phyloP scores from a whole-genome alignment of 257 asterid species.

The Asclepias syriaca region DNA sequence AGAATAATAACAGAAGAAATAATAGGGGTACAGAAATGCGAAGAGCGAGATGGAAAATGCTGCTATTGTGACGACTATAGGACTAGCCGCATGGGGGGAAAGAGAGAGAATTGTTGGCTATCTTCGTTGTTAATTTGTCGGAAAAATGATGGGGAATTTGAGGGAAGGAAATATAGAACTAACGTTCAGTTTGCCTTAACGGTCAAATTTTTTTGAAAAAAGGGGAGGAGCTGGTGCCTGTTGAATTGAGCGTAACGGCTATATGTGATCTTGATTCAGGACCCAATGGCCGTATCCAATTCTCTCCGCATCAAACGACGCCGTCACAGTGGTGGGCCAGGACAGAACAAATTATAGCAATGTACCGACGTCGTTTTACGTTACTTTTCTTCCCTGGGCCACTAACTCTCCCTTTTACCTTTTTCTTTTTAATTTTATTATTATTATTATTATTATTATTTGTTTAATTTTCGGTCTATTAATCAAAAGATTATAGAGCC shows the following conservation, averaged over 20 bases:
- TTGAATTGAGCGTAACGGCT: slow-evolving; percentile 23
- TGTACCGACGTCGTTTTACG: neutral
- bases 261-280: neutral
- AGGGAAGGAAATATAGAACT: slow-evolving; percentile 1
- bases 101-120: neutral
- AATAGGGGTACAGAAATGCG: neutral
- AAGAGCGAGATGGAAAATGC: neutral
- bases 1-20: neutral
- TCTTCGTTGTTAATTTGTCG: slow-evolving; percentile 7
- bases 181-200: slow-evolving; percentile 22
- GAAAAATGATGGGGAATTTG: neutral
- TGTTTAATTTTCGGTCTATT: too few relatives aligned
- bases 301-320: neutral
- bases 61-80: too few relatives aligned
- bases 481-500: neutral
- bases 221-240: slow-evolving; percentile 12
- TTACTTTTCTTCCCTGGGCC: neutral
- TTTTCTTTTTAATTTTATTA: too few relatives aligned
- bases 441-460: too few relatives aligned
- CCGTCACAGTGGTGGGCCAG: neutral
- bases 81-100: neutral
- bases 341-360: neutral
- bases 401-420: too few relatives aligned
- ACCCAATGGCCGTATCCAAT: neutral
- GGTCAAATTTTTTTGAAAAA: slow-evolving; percentile 27